phyloP scores from a whole-genome alignment of 1,284 basidiomycete species.

The Pisolithus thermaeus region DNA sequence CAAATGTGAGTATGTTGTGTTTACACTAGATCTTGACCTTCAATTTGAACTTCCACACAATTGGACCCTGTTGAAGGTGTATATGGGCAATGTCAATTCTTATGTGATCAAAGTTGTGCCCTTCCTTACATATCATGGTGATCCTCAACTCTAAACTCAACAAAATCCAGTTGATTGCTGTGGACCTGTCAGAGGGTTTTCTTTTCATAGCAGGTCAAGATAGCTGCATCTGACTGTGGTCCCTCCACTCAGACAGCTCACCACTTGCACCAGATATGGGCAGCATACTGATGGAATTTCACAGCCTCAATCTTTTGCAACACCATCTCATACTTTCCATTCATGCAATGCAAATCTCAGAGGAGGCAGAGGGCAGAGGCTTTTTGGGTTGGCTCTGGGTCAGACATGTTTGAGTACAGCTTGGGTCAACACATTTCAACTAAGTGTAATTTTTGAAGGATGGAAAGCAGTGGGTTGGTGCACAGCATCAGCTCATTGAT shows the following conservation, averaged over 20 bases:
- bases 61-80: conserved; percentile 38
- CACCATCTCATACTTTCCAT: conserved; percentile 33
- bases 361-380: conserved; percentile 31
- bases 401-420: conserved; percentile 35
- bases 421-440: conserved; percentile 32
- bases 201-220: conserved; percentile 72
- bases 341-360: conserved; percentile 40
- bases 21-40: conserved; percentile 48
- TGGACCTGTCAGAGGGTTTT: conserved; percentile 56
- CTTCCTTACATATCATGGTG: neutral
- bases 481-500: too few relatives aligned
- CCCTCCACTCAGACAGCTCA: conserved; percentile 45
- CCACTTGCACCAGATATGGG: conserved; percentile 25
- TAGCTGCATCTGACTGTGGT: conserved; percentile 60
- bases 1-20: neutral
- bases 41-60: conserved; percentile 53
- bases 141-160: neutral
- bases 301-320: conserved; percentile 27
- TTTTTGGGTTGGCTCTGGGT: conserved; percentile 40
- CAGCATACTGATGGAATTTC: conserved; percentile 1
- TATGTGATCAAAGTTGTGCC: conserved; percentile 48
- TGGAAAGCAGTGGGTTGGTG: too few relatives aligned
- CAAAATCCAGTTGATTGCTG: conserved; percentile 46
- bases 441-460: neutral
- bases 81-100: conserved; percentile 52